Percentiles rank a stretch among this genome's conserved stretches.
Evolutionary conservation across 202 grass and related monocot species (phyloP).

Genomic region (Carex arenaria): DNA sequence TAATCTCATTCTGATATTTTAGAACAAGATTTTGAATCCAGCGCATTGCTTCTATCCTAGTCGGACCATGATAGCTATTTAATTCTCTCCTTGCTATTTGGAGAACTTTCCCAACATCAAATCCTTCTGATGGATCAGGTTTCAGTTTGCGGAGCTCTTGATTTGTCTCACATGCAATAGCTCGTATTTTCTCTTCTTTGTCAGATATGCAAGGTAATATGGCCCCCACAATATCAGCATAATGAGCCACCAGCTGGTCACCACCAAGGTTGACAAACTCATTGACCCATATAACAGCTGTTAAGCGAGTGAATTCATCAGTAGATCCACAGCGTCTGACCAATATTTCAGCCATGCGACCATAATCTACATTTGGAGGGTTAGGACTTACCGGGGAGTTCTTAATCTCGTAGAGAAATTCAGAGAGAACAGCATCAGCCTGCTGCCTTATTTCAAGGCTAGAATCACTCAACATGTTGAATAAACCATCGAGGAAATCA

Average conservation of each 20-base stretch:
- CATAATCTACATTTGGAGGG: conserved; percentile 80
- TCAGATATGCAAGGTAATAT: conserved; percentile 98
- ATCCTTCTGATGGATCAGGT: conserved; percentile 83
- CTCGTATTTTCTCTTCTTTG: conserved; percentile 90
- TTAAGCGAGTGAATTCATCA: conserved; percentile 97
- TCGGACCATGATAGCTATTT: conserved; percentile 65
- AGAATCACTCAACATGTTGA: conserved; percentile 95
- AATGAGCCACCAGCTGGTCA: conserved; percentile 90
- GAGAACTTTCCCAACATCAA: conserved; percentile 76
- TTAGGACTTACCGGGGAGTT: conserved; percentile 62
- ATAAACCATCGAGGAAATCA: conserved; percentile 98
- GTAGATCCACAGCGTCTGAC: conserved; percentile 75
- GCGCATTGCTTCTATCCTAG: conserved; percentile 81
- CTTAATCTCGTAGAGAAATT: conserved; percentile 98
- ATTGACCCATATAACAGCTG: conserved; percentile 93
- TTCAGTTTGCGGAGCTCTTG: conserved; percentile 75
- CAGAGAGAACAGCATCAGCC: conserved; percentile 92
- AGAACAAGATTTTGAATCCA: conserved; percentile 70
- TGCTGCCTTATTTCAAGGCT: conserved; percentile 97
- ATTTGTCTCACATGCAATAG: conserved; percentile 96
- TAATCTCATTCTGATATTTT: conserved; percentile 65
- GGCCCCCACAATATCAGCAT: conserved; percentile 85
- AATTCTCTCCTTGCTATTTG: conserved; percentile 88
- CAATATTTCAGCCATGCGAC: conserved; percentile 99
- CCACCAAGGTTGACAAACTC: conserved; percentile 97